Evolutionary conservation across 2,329 filamentous ascomycete species (phyloP), one percentile per base, ranked within the genome.

Genomic region (Byssothecium circinans): DNA sequence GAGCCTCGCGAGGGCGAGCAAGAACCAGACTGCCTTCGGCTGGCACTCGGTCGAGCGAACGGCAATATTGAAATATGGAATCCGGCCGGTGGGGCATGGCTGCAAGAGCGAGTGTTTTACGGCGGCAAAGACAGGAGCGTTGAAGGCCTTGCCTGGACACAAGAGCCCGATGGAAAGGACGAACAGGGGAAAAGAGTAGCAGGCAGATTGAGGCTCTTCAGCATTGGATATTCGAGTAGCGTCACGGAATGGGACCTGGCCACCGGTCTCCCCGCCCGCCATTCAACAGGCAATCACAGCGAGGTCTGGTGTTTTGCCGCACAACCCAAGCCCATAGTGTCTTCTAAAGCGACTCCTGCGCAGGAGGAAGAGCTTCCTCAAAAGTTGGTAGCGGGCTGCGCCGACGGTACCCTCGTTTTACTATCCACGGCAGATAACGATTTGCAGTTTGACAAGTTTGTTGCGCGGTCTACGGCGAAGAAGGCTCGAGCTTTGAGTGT

Each of bases 21-120:
- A 22, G 80, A 73, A 61, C 78, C 80, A 18, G 81, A 78, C 52
- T 84, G 80, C 43, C 80, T 90, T 45, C 84, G 91, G 58, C 82
- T 97, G 45, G 94, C 94, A 2, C 82, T 99, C 61, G 94, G 94
- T 50, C 86, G 94, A 57, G 88, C 89, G 49, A 96, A 97, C 69
- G 94, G 94, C 60, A 89, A 96, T 66, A 94, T 99, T 60, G 94
- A 99, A 74, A 91, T 99, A 56, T 99, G 94, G 94, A 96, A 96
- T 70, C 91, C 92, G 2, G 75, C 85, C 44, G 83, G 82, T 55
- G 89, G 89, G 14, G 77, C 80, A 52, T 99, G 94, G 94, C 82
- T 90, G 55, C 94, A 97, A 69, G 94, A 99, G 76, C 85, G 84
- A 32, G 84, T 91, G 51, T 86, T 97, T 41, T 82, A 83, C 29